Base-by-base conservation (phyloP, 805 yeast genomes). In the Ogataea saltuana region DNA sequence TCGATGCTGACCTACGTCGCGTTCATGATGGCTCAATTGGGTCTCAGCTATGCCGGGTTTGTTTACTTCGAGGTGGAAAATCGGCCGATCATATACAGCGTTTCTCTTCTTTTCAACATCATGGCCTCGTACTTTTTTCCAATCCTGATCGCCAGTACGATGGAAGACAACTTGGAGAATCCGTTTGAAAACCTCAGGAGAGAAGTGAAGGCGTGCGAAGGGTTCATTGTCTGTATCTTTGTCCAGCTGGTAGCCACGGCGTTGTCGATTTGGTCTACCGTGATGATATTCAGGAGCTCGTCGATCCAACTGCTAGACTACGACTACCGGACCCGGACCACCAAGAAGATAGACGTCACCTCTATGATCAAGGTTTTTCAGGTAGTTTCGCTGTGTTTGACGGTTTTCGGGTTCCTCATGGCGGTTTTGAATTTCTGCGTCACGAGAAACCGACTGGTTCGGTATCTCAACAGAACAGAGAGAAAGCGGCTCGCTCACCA, bases 101-200 rank as follows among this genome's bases (percentile, higher is more conserved):
- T 56, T 2, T 56, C 62, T 7, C 54, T 54, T 43, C 18, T 53
- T 3, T 52, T 49, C 42, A 60, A 59, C 30, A 49, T 59, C 6
- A 28, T 59, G 5, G 51, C 54, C 1, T 54, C 62, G 6, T 62
- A 60, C 44, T 49, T 54, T 30, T 50, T 61, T 18, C 65, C 65
- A 3, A 30, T 62, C 8, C 39, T 62, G 12, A 44, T 50, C 4
- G 54, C 52, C 11, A 37, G 53, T 22, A 39, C 56, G 17, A 42
- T 54, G 37, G 59, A 57, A 27, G 61, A 56, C 4, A 56, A 51
- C 35, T 26, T 57, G 1, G 55, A 47, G 5, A 40, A 45, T 33
- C 65, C 65, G 8, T 55, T 59, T 29, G 48, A 44, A 13, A 51
- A 55, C 39, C 42, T 61, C 18, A 33, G 47, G 17, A 43, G 53